Base-by-base conservation (phyloP, 208 protist genomes). In the Trypanosoma congolense region DNA sequence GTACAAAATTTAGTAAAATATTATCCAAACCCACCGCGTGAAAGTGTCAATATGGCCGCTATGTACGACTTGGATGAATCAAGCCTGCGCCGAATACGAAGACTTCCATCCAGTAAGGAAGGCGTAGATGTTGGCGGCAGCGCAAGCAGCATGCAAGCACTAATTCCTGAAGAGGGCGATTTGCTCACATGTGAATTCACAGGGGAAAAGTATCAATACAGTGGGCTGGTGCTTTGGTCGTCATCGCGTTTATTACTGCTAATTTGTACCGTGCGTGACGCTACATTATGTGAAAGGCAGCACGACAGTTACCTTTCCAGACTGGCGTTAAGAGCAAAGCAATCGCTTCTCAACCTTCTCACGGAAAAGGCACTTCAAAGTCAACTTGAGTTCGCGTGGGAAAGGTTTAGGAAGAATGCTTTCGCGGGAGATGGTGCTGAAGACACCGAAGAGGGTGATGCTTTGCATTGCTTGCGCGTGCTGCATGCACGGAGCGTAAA, bases 341-440 rank as follows among this genome's bases (percentile, higher is more conserved):
- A 64, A 14, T 18, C 79, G 38, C 56, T 93, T 41, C 70, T 87
- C 12, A 67, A 70, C 18, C 66, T 83, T 42, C 73, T 93, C 45
- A 47, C 83, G 0, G 81, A 89, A n/a, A 80, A 76, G 59, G 87
- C 77, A 9, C 74, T 85, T 47, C 81, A 81, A 50, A 70, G 81
- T 58, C 69, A 72, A 19, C 55, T 92, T 1, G 65, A 83, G 42
- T 72, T 61, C 29, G 78, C 79, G 16, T 77, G 78, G 76, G 64
- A 75, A 1, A 70, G 77, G 57, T 76, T 85, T 18, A 26, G 51
- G 26, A 47, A 31, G 25, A 25, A n/a, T 21, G 16, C n/a, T 8
- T n/a, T 4, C 41, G 43, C 18, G 21, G 10, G 21, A 18, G 22
- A 35, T 19, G 33, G 41, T 9, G 19, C 16, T 55, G 9, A 22